Evolutionary conservation across 2,329 filamentous ascomycete genomes (phyloP).

Genomic region (Fusarium guadeloupense): DNA sequence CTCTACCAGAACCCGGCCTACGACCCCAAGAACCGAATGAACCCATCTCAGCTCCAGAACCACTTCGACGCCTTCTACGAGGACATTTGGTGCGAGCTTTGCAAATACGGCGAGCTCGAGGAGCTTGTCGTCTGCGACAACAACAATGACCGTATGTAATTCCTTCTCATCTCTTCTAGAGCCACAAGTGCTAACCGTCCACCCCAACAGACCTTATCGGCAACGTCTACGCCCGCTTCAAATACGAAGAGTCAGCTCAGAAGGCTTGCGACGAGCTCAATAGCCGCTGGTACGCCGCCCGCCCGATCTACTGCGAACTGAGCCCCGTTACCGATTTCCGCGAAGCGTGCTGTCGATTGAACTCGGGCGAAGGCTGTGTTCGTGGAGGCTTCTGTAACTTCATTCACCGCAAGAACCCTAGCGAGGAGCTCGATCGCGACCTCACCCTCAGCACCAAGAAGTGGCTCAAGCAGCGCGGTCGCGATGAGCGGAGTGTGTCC

Average conservation of each 20-base stretch:
- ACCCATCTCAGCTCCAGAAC: constrained; percentile 93
- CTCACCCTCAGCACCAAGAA: constrained; percentile 92
- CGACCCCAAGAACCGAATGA: constrained; percentile 97
- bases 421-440: constrained; percentile 86
- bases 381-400: constrained; percentile 99
- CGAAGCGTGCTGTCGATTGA: constrained; percentile 95
- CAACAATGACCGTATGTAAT: constrained; percentile 89
- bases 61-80: constrained; percentile 99
- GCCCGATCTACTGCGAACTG: constrained; percentile 98
- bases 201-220: constrained; percentile 80
- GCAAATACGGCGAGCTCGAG: constrained; percentile 97
- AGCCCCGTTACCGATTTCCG: constrained; percentile 97
- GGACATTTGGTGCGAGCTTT: constrained; percentile 99
- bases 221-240: constrained; percentile 99
- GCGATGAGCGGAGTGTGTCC: constrained; percentile 82
- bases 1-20: constrained; percentile 99
- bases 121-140: constrained; percentile 99
- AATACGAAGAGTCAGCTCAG: constrained; percentile 97
- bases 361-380: constrained; percentile 94
- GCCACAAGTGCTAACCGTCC: constrained; percentile 36
- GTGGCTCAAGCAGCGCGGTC: constrained; percentile 86
- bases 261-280: constrained; percentile 94
- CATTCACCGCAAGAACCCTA: constrained; percentile 96
- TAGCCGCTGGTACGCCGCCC: constrained; percentile 93
- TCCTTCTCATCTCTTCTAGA: background rate